These are phyloP conservation scores for Vickermania spadyakhi DNA, from an alignment of 208 protist genomes.

Conservation along the genomic window DNA sequence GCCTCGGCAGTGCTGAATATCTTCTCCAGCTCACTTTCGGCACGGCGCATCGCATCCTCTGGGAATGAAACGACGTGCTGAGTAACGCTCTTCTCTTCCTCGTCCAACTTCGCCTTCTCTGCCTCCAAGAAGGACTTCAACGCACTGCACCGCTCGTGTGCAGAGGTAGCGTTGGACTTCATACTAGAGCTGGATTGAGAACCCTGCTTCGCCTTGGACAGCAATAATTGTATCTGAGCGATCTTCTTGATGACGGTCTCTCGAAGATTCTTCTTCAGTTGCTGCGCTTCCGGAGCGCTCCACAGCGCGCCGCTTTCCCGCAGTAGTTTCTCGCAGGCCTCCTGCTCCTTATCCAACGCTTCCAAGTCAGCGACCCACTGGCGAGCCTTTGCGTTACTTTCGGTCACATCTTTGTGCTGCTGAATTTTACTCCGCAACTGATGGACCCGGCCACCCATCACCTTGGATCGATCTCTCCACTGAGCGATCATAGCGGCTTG, in stretches of 20 bases:
- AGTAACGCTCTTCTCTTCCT: neutral
- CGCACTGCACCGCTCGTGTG: neutral
- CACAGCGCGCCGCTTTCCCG: neutral
- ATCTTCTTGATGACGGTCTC: neutral
- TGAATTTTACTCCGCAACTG: neutral
- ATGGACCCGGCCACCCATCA: conserved; percentile 8
- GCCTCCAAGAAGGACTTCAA: neutral
- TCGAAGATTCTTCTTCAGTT: neutral
- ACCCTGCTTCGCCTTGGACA: too few relatives aligned
- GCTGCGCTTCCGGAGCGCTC: neutral
- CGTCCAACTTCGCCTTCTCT: neutral
- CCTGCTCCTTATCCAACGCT: neutral
- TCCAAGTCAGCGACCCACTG: neutral
- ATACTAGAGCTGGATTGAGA: too few relatives aligned
- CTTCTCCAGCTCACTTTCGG: neutral
- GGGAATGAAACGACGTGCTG: neutral
- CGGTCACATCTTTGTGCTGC: neutral
- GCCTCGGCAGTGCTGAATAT: neutral
- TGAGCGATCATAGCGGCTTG: neutral
- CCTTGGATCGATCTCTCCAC: neutral
- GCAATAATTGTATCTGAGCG: too few relatives aligned
- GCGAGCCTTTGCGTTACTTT: neutral
- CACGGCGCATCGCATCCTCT: neutral
- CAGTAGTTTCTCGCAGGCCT: neutral
- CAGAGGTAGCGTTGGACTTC: neutral